phyloP scores from a whole-genome alignment of 2,329 filamentous ascomycete species.

The Hansfordia pulvinata region DNA sequence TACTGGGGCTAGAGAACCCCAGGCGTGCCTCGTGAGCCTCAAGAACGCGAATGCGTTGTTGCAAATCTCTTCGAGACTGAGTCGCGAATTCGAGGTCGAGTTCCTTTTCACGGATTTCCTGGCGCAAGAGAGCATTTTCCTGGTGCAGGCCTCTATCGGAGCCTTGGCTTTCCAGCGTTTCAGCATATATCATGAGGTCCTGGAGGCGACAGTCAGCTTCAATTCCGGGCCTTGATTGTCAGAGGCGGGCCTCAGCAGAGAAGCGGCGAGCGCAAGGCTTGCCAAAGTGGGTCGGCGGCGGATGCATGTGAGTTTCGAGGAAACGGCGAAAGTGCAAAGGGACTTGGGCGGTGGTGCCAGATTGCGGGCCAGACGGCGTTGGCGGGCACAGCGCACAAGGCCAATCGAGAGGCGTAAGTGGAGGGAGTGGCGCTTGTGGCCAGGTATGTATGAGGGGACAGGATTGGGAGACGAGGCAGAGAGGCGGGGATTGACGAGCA shows the following conservation, averaged over 20 bases:
- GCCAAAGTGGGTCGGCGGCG: too few species aligned
- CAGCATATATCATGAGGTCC: constrained; percentile 32
- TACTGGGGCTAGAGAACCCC: constrained; percentile 21
- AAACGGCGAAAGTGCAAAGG: too few species aligned
- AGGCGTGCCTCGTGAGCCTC: constrained; percentile 21
- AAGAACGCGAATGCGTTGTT: constrained; percentile 28
- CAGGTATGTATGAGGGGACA: constrained; percentile 1
- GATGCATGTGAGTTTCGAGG: too few species aligned
- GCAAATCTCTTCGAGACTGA: constrained; percentile 32
- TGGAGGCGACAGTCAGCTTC: constrained; percentile 8
- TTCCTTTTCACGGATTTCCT: constrained; percentile 26
- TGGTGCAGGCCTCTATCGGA: too few species aligned
- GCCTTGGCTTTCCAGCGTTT: constrained; percentile 28
- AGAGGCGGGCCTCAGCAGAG: too few species aligned
- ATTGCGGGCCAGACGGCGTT: too few species aligned
- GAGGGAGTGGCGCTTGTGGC: too few species aligned
- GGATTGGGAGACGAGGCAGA: background rate
- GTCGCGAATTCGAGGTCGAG: constrained; percentile 38
- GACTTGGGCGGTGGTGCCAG: too few species aligned
- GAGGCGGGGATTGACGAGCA: background rate
- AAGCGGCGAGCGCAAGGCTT: too few species aligned
- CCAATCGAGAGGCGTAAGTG: too few species aligned
- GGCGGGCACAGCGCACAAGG: too few species aligned
- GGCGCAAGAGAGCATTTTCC: constrained; percentile 28
- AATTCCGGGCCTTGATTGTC: too few species aligned